These are phyloP conservation scores for Lycium barbarum DNA, from an alignment of 257 asterid species.

Conservation along the genomic window DNA sequence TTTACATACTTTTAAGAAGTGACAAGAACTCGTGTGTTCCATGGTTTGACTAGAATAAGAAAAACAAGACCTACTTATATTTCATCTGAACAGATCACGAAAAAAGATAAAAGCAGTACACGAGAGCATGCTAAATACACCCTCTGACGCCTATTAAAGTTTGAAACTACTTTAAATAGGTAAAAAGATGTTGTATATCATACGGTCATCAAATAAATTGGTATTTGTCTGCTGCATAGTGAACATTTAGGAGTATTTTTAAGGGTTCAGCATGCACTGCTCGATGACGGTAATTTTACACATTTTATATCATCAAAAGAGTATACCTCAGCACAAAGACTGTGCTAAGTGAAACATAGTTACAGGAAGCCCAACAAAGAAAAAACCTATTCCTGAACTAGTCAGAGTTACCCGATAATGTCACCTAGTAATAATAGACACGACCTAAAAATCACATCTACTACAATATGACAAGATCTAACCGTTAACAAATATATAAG, in stretches of 20 bases:
- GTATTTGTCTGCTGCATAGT: slow-evolving; percentile 4
- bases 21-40: background rate
- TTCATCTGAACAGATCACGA: slow-evolving; percentile 2
- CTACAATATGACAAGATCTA: background rate
- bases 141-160: background rate
- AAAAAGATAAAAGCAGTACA: background rate
- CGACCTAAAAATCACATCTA: background rate
- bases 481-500: background rate
- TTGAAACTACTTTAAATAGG: background rate
- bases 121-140: background rate
- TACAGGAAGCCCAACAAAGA: background rate
- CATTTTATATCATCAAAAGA: background rate
- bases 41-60: background rate
- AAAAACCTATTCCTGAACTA: background rate
- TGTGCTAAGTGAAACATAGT: background rate
- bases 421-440: background rate
- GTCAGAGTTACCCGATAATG: background rate
- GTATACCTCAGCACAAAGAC: background rate
- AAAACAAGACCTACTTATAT: background rate
- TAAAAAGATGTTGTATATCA: background rate
- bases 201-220: background rate
- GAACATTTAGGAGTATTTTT: background rate
- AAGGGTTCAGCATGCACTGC: background rate
- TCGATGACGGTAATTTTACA: background rate
- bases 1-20: slow-evolving; percentile 1